Evolutionary conservation across 306 rosid species (phyloP).

Genomic region (Malus sieversii): DNA sequence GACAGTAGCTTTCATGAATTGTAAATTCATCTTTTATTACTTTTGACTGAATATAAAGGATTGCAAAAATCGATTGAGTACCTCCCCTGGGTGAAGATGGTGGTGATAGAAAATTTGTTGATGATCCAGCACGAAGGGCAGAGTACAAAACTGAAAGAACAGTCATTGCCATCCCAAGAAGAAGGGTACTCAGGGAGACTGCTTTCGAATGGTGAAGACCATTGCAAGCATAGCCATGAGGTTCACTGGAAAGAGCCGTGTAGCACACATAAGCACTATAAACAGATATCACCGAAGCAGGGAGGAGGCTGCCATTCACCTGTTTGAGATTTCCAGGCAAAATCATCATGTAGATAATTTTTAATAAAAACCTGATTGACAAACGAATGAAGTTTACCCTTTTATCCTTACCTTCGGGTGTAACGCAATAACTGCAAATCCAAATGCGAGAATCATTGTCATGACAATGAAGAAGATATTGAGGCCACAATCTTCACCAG

Average conservation of each 20-base stretch:
- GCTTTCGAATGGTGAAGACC: constrained; percentile 72
- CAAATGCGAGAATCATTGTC: constrained; percentile 81
- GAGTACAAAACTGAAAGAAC: constrained; percentile 85
- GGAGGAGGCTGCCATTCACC: constrained; percentile 96
- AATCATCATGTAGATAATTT: neutral
- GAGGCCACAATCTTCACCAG: constrained; percentile 87
- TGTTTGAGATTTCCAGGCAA: constrained; percentile 31
- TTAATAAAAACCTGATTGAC: neutral
- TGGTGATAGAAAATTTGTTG: constrained; percentile 79
- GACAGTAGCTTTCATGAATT: neutral
- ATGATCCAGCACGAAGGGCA: constrained; percentile 95
- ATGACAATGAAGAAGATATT: constrained; percentile 85
- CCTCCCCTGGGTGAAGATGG: constrained; percentile 80
- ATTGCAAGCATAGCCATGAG: constrained; percentile 72
- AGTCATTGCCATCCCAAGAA: constrained; percentile 90
- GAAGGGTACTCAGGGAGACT: constrained; percentile 54
- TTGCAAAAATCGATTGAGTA: constrained; percentile 5
- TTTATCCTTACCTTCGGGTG: constrained; percentile 64
- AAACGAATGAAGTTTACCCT: neutral
- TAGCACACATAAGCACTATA: constrained; percentile 86
- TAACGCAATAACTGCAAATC: constrained; percentile 59
- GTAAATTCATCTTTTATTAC: neutral
- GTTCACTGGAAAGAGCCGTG: constrained; percentile 92
- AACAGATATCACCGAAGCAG: constrained; percentile 87
- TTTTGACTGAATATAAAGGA: neutral